Conservation (phyloP, 805 yeast species). For the Candida dendrica region DNA sequence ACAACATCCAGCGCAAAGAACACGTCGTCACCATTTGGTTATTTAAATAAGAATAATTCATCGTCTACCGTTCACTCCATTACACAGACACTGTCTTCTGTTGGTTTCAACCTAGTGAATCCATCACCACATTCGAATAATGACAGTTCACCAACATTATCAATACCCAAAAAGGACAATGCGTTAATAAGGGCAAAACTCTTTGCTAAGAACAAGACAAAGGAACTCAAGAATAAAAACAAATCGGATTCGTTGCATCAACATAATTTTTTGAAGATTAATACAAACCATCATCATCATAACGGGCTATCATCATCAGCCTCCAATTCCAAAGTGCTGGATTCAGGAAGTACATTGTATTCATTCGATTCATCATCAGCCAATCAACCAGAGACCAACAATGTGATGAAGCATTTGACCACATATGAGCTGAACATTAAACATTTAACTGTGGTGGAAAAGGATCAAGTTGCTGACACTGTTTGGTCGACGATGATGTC, state of each 20-base stretch:
- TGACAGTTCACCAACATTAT: not conserved
- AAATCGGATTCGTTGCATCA: slow-evolving; percentile 11
- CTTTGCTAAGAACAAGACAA: slow-evolving; percentile 21
- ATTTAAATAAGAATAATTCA: slow-evolving; percentile 13
- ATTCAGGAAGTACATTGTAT: slow-evolving; percentile 27
- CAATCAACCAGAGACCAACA: slow-evolving; percentile 16
- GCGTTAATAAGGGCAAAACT: slow-evolving; percentile 17
- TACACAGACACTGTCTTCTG: slow-evolving; percentile 18
- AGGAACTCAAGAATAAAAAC: slow-evolving; percentile 12
- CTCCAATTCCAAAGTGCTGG: slow-evolving; percentile 28
- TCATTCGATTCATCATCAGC: slow-evolving; percentile 26
- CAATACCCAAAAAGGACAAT: slow-evolving; percentile 10
- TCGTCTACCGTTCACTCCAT: slow-evolving; percentile 18
- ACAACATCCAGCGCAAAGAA: not conserved
- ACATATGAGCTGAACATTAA: slow-evolving; percentile 23
- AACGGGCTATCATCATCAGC: slow-evolving; percentile 26
- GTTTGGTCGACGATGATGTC: slow-evolving; percentile 42
- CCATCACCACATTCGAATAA: not conserved
- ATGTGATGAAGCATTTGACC: slow-evolving; percentile 23
- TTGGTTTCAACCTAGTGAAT: slow-evolving; percentile 13
- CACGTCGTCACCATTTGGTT: slow-evolving; percentile 4
- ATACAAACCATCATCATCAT: slow-evolving; percentile 8
- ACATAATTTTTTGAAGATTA: slow-evolving; percentile 15
- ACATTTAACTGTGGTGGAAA: slow-evolving; percentile 25
- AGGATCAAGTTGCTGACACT: slow-evolving; percentile 36